These are phyloP conservation scores for Extremus antarcticus DNA, from an alignment of 495 filamentous ascomycete species.

Conservation along the genomic window DNA sequence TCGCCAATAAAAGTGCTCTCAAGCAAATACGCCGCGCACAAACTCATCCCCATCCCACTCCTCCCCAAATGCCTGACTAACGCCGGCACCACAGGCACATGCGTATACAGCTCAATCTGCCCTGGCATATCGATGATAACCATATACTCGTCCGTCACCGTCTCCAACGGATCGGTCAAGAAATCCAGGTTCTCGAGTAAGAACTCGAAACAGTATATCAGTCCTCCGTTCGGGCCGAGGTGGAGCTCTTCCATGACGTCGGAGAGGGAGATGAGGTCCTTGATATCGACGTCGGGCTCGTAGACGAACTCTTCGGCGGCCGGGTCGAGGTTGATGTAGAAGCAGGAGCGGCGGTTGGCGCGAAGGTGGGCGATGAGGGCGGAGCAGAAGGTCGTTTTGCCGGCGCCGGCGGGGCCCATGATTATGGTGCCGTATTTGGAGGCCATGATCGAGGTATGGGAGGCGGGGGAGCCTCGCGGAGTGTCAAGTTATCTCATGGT, in stretches of 20 bases:
- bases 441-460: conserved; percentile 49
- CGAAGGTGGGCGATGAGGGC: conserved; percentile 85
- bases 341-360: conserved; percentile 76
- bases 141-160: conserved; percentile 84
- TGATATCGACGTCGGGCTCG: conserved; percentile 90
- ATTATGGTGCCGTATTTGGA: conserved; percentile 82
- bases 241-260: conserved; percentile 98
- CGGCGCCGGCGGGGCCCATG: conserved; percentile 62
- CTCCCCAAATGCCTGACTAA: conserved; percentile 71
- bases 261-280: conserved; percentile 86
- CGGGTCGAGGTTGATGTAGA: conserved; percentile 97
- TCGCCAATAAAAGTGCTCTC: conserved; percentile 93
- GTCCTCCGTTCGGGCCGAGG: conserved; percentile 85
- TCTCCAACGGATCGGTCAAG: conserved; percentile 74
- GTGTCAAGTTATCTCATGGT: neutral
- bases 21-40: conserved; percentile 92
- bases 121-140: conserved; percentile 98
- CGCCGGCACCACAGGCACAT: conserved; percentile 83
- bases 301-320: conserved; percentile 89
- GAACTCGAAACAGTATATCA: conserved; percentile 97
- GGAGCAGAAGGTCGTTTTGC: conserved; percentile 84
- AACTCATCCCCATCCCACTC: conserved; percentile 73
- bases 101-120: conserved; percentile 97
- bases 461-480: neutral
- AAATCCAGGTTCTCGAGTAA: conserved; percentile 85